Base-by-base conservation (phyloP, 1,139 yeast genomes). In the Spathaspora sp. region DNA sequence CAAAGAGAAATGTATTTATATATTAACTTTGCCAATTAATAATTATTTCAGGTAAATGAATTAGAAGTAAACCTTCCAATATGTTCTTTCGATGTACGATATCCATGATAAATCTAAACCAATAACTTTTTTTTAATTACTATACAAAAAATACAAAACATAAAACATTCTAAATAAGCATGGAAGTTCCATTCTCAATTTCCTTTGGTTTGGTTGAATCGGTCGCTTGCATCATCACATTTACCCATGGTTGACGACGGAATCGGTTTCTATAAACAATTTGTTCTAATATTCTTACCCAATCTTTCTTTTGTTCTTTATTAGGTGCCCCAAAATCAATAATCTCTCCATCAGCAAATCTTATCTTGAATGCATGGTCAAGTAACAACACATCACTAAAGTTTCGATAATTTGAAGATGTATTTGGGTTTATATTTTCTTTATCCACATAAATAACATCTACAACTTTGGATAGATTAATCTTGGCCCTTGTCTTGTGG, bases 211-310 rank as follows among this genome's bases (percentile, higher is more conserved):
- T 15, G 16, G 16, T 24, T 4, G 18, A 13, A 10, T 31, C 39
- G 23, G 36, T 33, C 23, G 39, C 52, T 47, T 60, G 61, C 49
- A 69, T 49, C 80, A 74, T 74, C 49, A 66, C 51, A 49, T 78
- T 80, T 23, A 86, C 85, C 95, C 95, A 86, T 1, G 90, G 89
- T 59, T 84, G 89, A 42, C 78, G 70, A 36, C 81, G 68, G 62
- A 76, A 76, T 55, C 80, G 74, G 59, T 80, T 78, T 54, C 78
- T 68, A 50, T 72, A 71, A 18, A 83, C 74, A 31, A 84, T 76
- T 44, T 70, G 70, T 53, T 82, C 84, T 43, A 86, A 60, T 3
- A 70, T 59, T 2, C 61, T 53, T 43, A 82, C 75, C 95, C 95
- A 86, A 46, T 66, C 67, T 26, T 60, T 58, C 61, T 80, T 81